Evolutionary conservation across 2,329 filamentous ascomycete species (phyloP).

Genomic region (Curvularia spicifera): DNA sequence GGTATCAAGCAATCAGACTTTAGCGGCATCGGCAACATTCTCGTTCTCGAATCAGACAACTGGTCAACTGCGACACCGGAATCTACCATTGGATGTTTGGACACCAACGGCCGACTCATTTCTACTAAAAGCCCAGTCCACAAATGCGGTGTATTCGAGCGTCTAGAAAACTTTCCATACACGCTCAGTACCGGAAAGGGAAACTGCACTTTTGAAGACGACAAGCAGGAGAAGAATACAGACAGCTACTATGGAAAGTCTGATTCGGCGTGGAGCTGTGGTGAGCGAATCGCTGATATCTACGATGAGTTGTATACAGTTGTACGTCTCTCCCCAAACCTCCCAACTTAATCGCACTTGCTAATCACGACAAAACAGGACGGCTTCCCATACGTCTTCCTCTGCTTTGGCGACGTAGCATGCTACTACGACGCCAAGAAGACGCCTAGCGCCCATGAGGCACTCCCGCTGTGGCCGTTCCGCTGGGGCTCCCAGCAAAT

Average conservation of each 20-base stretch:
- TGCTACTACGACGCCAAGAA: conserved; percentile 45
- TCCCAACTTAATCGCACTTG: background rate
- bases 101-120: conserved; percentile 34
- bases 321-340: conserved; percentile 26
- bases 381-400: conserved; percentile 42
- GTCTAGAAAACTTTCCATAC: conserved; percentile 33
- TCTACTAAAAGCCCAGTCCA: background rate
- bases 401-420: conserved; percentile 43
- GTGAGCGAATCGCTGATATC: conserved; percentile 23
- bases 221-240: conserved; percentile 35
- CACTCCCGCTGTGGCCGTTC: conserved; percentile 38
- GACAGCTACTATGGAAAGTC: conserved; percentile 38
- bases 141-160: conserved; percentile 37
- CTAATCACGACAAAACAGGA: conserved; percentile 16
- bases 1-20: conserved; percentile 36
- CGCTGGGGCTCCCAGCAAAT: conserved; percentile 43
- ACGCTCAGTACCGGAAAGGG: conserved; percentile 35
- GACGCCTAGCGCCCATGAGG: conserved; percentile 25
- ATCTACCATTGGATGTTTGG: conserved; percentile 39
- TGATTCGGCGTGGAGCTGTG: conserved; percentile 41
- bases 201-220: conserved; percentile 44
- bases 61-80: conserved; percentile 33
- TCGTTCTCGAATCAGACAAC: conserved; percentile 39
- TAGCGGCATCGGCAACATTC: conserved; percentile 39
- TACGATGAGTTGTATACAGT: conserved; percentile 43